Evolutionary conservation across 139 green algal genomes (phyloP).

Genomic region (Ettlia oleoabundans): DNA sequence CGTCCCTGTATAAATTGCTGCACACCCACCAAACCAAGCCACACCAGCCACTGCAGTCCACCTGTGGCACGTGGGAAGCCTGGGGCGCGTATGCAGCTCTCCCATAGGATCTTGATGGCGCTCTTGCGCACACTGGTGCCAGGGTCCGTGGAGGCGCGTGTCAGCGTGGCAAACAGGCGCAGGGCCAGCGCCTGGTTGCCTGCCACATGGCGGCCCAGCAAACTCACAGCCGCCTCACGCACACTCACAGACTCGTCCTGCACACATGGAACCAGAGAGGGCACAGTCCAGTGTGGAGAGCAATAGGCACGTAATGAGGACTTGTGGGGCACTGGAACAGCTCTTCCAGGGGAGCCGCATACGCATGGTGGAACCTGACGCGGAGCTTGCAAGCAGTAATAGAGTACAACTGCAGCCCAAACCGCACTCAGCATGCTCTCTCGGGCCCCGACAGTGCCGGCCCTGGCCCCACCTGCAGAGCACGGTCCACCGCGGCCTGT

Average conservation of each 20-base stretch:
- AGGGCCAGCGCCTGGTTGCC: constrained; percentile 61
- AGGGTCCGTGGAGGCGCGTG: constrained; percentile 55
- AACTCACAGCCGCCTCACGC: constrained; percentile 83
- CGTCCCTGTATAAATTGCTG: no score
- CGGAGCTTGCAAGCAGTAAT: no score
- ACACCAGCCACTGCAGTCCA: neutral
- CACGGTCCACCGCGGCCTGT: constrained; percentile 55
- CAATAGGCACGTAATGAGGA: neutral
- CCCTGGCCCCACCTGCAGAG: constrained; percentile 64
- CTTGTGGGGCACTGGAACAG: neutral
- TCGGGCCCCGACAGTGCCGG: no score
- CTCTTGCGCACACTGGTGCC: constrained; percentile 84
- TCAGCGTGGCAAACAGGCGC: constrained; percentile 78
- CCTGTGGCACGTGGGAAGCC: constrained; percentile 51
- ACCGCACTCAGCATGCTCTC: neutral
- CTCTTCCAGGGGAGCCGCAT: no score
- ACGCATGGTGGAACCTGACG: no score
- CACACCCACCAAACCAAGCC: neutral
- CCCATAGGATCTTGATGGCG: constrained; percentile 84
- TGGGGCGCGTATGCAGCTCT: constrained; percentile 68
- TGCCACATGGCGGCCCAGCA: constrained; percentile 80
- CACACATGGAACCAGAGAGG: constrained; percentile 3
- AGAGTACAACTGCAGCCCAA: no score
- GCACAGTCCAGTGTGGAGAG: neutral
- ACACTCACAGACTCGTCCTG: constrained; percentile 85